phyloP scores from a whole-genome alignment of 352 stramenopile species.

The Aphanomyces astaci region DNA sequence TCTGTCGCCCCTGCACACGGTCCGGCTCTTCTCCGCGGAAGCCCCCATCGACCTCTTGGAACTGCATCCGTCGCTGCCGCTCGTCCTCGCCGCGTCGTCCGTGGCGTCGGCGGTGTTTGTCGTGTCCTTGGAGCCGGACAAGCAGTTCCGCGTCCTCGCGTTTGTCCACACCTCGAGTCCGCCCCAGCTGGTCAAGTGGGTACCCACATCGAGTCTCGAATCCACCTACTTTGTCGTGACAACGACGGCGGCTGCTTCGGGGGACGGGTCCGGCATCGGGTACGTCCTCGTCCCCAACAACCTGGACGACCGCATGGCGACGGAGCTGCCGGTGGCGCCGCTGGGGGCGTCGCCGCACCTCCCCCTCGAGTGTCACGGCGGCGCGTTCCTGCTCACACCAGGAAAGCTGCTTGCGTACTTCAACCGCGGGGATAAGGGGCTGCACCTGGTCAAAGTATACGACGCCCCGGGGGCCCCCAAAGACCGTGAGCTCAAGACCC shows the following conservation, averaged over 20 bases:
- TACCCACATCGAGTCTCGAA: conserved; percentile 12
- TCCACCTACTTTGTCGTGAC: conserved; percentile 1
- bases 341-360: not conserved
- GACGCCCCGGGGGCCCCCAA: conserved; percentile 13
- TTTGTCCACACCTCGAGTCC: conserved; percentile 11
- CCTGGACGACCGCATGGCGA: conserved; percentile 10
- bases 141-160: conserved; percentile 50
- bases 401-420: conserved; percentile 12
- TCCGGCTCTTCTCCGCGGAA: conserved; percentile 36
- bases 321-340: not conserved
- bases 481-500: conserved; percentile 37
- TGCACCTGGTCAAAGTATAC: conserved; percentile 7
- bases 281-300: not conserved
- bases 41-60: conserved; percentile 40
- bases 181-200: not conserved
- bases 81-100: conserved; percentile 51
- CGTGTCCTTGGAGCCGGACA: conserved; percentile 61
- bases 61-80: conserved; percentile 48
- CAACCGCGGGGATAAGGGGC: not conserved
- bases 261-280: not conserved
- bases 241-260: too few species aligned
- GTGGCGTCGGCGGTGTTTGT: conserved; percentile 38
- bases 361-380: not conserved
- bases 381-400: conserved; percentile 7
- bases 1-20: conserved; percentile 51